Evolutionary conservation across 129 eudicot genomes (phyloP), one percentile per base, ranked within the genome.

Genomic region (Kitagawia praeruptora): DNA sequence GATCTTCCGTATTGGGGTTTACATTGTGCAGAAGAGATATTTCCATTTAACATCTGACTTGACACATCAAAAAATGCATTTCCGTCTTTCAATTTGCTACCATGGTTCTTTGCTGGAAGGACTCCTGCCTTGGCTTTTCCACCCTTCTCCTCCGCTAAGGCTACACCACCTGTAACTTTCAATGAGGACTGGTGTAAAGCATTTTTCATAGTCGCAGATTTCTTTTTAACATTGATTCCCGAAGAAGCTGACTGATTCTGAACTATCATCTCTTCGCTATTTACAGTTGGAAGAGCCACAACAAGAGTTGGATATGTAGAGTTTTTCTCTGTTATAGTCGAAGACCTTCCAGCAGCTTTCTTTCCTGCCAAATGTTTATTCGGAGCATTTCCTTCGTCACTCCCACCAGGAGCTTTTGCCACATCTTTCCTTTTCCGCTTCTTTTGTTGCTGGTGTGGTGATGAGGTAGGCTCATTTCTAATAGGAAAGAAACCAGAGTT

Each of bases 341-440:
- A 82, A 70, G 90, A 34, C 86, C 87, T 95, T 75, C 76, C 87
- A 76, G 81, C 85, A 74, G 83, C 89, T 81, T 88, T 92, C 79
- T 87, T 92, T 38, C 83, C 86, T 37, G 80, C 85, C 70, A 87
- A 74, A 11, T 87, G 90, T 81, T 90, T 90, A 82, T 80, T 84
- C 70, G 94, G 86, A 76, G 67, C 66, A 72, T 80, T 74, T 12
- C 86, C 92, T 80, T 79, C 90, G 45, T 81, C 89, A 82, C 80
- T 83, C 80, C 85, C 91, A 75, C 75, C 84, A 49, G 27, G 81
- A 76, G 78, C 92, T 83, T 92, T 96, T 64, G 87, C 80, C 64
- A 85, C 51, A 83, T 90, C 99, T 85, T 92, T 96, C 74, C 95
- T 85, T 83, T 96, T 96, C 84, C 99, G 91, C 80, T 96, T 96